phyloP scores from a whole-genome alignment of 1,139 yeast genomes.

The Oligophagozyma castellii region DNA sequence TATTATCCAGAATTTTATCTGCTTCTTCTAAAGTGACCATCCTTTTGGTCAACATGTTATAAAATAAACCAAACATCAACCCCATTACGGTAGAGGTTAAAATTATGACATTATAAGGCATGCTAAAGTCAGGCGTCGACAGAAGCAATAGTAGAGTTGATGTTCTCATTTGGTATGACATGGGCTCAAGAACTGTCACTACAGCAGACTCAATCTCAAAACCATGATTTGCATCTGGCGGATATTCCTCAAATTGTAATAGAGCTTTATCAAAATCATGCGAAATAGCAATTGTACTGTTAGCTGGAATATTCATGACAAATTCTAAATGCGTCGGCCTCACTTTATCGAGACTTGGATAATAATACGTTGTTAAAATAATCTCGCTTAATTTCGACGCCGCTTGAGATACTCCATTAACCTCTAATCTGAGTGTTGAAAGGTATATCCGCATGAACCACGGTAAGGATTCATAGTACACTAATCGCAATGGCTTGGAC shows the following conservation, averaged over 20 bases:
- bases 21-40: constrained; percentile 70
- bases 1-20: constrained; percentile 25
- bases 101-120: constrained; percentile 97
- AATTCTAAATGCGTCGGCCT: constrained; percentile 81
- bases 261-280: constrained; percentile 82
- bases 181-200: constrained; percentile 36
- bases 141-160: constrained; percentile 72
- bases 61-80: constrained; percentile 74
- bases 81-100: constrained; percentile 91
- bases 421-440: constrained; percentile 42
- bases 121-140: constrained; percentile 96
- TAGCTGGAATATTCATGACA: constrained; percentile 47
- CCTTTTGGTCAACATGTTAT: constrained; percentile 62
- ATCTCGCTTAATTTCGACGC: constrained; percentile 17
- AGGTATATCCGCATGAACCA: constrained; percentile 86
- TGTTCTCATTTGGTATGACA: constrained; percentile 55
- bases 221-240: constrained; percentile 98
- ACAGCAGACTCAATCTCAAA: constrained; percentile 89
- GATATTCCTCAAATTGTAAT: constrained; percentile 78
- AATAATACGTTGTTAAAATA: constrained; percentile 44
- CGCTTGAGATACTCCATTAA: constrained; percentile 9
- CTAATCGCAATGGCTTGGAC: constrained; percentile 33
- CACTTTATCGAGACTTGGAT: constrained; percentile 67
- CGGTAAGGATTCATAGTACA: constrained; percentile 74
- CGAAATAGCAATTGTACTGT: constrained; percentile 45